Conservation (phyloP, 1,284 basidiomycete species). For the Entoloma clypeatum region DNA sequence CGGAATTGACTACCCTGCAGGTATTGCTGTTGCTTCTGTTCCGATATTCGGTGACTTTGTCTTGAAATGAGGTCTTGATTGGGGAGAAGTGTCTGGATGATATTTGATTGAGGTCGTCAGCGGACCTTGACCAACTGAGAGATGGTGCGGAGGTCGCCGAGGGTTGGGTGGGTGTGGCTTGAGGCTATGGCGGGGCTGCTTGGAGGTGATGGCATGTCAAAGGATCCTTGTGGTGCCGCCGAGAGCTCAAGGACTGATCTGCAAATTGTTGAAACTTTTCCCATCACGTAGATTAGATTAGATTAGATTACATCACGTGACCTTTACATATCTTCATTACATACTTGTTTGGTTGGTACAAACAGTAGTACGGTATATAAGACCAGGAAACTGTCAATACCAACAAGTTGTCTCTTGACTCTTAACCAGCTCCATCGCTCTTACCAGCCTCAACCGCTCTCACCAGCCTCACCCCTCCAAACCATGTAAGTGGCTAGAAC, state of each 20-base stretch:
- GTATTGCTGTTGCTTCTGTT: constrained; percentile 30
- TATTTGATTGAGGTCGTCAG: constrained; percentile 67
- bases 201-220: constrained; percentile 40
- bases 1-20: constrained; percentile 14
- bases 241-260: constrained; percentile 71
- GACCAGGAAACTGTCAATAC: too few relatives aligned
- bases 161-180: constrained; percentile 27
- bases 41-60: constrained; percentile 60
- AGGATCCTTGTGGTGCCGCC: constrained; percentile 45
- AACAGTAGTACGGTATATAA: too few relatives aligned
- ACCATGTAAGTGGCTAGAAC: too few relatives aligned
- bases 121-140: constrained; percentile 75
- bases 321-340: too few relatives aligned
- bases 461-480: too few relatives aligned
- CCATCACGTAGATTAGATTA: too few relatives aligned
- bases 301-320: too few relatives aligned
- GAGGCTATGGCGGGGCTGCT: constrained; percentile 33
- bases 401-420: too few relatives aligned
- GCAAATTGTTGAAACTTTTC: too few relatives aligned
- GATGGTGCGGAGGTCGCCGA: constrained; percentile 65
- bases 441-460: too few relatives aligned
- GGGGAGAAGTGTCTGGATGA: constrained; percentile 41
- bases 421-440: too few relatives aligned
- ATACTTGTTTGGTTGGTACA: too few relatives aligned
- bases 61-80: constrained; percentile 50